Percentiles rank a stretch among this genome's conserved stretches.
Evolutionary conservation across 2,329 filamentous ascomycete genomes (phyloP).

Genomic region (Fusarium sp.): DNA sequence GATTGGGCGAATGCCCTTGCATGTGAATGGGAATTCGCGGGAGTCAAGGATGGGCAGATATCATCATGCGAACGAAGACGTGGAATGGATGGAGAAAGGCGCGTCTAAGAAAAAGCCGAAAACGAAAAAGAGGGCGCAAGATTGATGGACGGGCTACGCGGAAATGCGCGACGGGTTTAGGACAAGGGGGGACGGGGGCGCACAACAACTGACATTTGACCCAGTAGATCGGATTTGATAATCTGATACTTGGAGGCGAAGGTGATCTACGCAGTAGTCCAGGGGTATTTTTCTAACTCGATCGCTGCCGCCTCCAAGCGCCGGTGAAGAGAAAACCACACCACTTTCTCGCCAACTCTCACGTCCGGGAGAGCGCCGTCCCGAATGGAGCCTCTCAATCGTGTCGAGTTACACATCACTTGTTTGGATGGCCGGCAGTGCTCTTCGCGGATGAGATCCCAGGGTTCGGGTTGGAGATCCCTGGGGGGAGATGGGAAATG

Average conservation of each 20-base stretch:
- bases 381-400: constrained; percentile 24
- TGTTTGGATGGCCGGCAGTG: constrained; percentile 23
- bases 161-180: constrained; percentile 21
- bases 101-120: constrained; percentile 30
- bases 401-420: constrained; percentile 1
- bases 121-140: constrained; percentile 38
- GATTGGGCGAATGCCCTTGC: constrained; percentile 14
- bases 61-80: constrained; percentile 14
- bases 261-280: constrained; percentile 17
- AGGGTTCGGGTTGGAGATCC: constrained; percentile 11
- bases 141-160: constrained; percentile 26
- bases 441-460: constrained; percentile 24
- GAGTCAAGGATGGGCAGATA: neutral
- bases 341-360: constrained; percentile 30
- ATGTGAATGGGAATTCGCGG: constrained; percentile 7
- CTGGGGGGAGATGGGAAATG: constrained; percentile 2
- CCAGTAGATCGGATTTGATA: constrained; percentile 38
- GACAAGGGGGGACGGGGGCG: constrained; percentile 6
- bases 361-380: constrained; percentile 29
- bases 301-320: constrained; percentile 24
- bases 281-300: constrained; percentile 31
- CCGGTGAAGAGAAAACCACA: constrained; percentile 26
- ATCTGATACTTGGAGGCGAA: constrained; percentile 30
- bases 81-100: neutral
- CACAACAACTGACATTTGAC: constrained; percentile 1